Base-by-base conservation (phyloP, 257 asterid species). In the Mitragyna speciosa region DNA sequence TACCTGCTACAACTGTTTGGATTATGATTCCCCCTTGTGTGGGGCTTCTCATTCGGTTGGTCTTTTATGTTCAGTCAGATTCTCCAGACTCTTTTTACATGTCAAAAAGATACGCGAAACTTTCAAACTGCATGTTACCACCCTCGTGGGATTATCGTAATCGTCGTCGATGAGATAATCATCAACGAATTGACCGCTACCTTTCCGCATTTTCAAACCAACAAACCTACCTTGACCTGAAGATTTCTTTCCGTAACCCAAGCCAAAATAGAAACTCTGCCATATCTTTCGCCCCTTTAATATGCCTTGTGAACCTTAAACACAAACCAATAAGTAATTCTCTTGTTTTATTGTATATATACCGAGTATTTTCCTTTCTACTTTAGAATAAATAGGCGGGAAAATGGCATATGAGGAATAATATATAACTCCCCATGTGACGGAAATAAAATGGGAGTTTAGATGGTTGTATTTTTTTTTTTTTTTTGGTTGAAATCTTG, bases 121-220 rank as follows among this genome's bases (percentile, higher is more conserved):
- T 75, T 49, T 30, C 33, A 83, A 81, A 70, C 72, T 87, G 92
- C 97, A 93, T 90, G 97, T 93, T 91, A 91, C 94, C 82, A n/a
- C 87, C 88, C 90, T 82, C 89, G 89, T 89, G 93, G 88, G 86
- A 68, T 81, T 84, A 82, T 86, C 75, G 79, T 77, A 78, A 79
- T 86, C 85, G 80, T 85, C 87, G 82, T 82, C 43, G 56, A 83
- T 89, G 81, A 87, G 81, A 88, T 70, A 47, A 75, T 82, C 79
- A 83, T 85, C 76, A 68, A 83, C 79, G 78, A 11, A 81, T 84
- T 83, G 89, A 83, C 87, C 86, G 59, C 75, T 81, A 65, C 58
- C 85, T 84, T 24, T 19, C 56, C 43, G 73, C 66, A 54, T 36
- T 63, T n/a, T 65, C 76, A 43, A 71, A 19, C 58, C 43, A 69